phyloP scores from a whole-genome alignment of 306 rosid genomes.

The Gleditsia sinensis region DNA sequence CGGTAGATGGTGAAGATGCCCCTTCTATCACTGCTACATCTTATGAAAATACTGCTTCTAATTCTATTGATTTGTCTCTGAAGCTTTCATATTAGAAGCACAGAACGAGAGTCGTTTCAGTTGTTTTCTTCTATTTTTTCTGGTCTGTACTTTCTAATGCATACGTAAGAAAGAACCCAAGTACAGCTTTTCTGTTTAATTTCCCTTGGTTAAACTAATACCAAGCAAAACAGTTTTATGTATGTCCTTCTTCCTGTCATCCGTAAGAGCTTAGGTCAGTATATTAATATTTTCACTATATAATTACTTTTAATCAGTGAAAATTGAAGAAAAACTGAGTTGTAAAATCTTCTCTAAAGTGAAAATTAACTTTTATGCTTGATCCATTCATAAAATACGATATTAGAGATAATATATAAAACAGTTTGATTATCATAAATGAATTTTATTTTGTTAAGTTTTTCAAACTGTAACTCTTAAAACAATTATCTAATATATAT shows the following conservation, averaged over 20 bases:
- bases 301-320: too few relatives aligned
- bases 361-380: too few relatives aligned
- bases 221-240: constrained; percentile 20
- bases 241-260: constrained; percentile 41
- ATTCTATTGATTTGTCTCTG: constrained; percentile 77
- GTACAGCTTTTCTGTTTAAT: constrained; percentile 40
- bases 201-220: constrained; percentile 37
- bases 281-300: too few relatives aligned
- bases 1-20: constrained; percentile 65
- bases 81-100: constrained; percentile 66
- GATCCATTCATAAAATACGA: too few relatives aligned
- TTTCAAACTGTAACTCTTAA: too few relatives aligned
- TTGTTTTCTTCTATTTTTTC: not conserved
- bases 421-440: too few relatives aligned
- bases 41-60: constrained; percentile 39
- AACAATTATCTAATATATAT: too few relatives aligned
- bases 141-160: constrained; percentile 5
- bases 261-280: too few relatives aligned
- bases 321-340: too few relatives aligned
- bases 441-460: too few relatives aligned
- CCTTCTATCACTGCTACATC: constrained; percentile 31
- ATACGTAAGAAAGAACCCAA: constrained; percentile 19
- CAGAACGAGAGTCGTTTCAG: constrained; percentile 13
- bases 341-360: too few relatives aligned
- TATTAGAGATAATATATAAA: too few relatives aligned